Conservation (phyloP, 2,329 filamentous ascomycete species). For the Geoglossum cookeanum region DNA sequence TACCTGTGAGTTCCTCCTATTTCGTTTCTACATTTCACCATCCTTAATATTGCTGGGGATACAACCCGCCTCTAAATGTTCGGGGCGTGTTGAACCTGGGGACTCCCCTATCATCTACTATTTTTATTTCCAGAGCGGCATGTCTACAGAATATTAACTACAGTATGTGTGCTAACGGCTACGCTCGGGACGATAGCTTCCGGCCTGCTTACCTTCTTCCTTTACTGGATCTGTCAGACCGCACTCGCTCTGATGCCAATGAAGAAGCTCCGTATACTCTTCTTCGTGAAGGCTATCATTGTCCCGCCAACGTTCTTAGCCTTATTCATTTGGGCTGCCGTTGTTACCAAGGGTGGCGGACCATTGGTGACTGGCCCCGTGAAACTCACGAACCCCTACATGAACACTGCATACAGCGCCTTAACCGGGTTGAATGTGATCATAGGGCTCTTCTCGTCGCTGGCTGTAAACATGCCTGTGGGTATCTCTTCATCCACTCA, state of each 20-base stretch:
- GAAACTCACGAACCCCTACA: constrained; percentile 21
- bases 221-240: constrained; percentile 32
- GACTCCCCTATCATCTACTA: constrained; percentile 6
- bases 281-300: constrained; percentile 20
- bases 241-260: constrained; percentile 25
- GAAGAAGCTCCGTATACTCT: constrained; percentile 24
- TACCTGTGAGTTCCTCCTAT: constrained; percentile 2
- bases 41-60: neutral
- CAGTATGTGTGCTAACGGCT: neutral
- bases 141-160: neutral
- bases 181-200: constrained; percentile 15
- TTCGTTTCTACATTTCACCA: neutral
- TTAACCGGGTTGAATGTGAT: constrained; percentile 27
- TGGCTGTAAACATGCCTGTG: constrained; percentile 30
- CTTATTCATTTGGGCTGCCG: constrained; percentile 25
- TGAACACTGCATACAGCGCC: constrained; percentile 25
- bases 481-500: neutral
- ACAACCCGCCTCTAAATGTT: neutral
- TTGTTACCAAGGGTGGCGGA: constrained; percentile 24
- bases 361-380: constrained; percentile 22
- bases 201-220: constrained; percentile 29
- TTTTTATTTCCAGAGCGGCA: neutral
- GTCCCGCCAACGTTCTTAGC: constrained; percentile 25
- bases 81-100: neutral
- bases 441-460: constrained; percentile 29